Evolutionary conservation across 805 yeast genomes (phyloP), one percentile per base, ranked within the genome.

Genomic region (Millerozyma acaciae): DNA sequence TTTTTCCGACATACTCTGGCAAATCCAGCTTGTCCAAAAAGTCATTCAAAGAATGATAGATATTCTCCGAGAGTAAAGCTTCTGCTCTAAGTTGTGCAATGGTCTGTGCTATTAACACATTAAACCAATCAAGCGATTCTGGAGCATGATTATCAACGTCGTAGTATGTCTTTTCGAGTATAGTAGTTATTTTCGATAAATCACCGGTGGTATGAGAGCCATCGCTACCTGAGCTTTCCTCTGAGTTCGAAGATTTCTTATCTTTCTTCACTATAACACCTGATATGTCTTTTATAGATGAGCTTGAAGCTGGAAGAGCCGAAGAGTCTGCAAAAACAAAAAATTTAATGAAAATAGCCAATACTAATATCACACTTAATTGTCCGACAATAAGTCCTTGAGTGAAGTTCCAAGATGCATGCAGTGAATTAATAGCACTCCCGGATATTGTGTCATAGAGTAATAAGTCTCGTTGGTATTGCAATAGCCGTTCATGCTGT

Each of bases 121-220:
- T 93, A 57, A 93, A 87, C 98, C 98, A 93, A 55, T 93, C 98
- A 39, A 93, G 62, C 0, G 96, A 83, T 62, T 93, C 98, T 0
- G 97, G 75, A 12, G 79, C 70, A 55, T 93, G 98, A 16, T 78
- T 79, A 28, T 80, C 78, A 2, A 93, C 97, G 50, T 93, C 84
- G 57, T 93, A 93, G 52, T 87, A 87, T 0, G 97, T 88, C 48
- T 88, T 89, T 43, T 90, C 97, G 24, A 93, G 63, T 14, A 93
- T 85, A n/a, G 65, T 41, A 10, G 52, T 44, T 8, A 62, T 45
- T 23, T 50, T 53, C 6, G 55, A 44, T 18, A 32, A 51, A 16
- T 39, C 52, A 7, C 13, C 26, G 15, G 10, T 23, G 6, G 13
- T 15, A 23, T 10, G 10, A n/a, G 26, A 23, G 12, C 12, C 13